These are phyloP conservation scores for Lipomyces sp. DNA, from an alignment of 805 yeast species.

Conservation along the genomic window DNA sequence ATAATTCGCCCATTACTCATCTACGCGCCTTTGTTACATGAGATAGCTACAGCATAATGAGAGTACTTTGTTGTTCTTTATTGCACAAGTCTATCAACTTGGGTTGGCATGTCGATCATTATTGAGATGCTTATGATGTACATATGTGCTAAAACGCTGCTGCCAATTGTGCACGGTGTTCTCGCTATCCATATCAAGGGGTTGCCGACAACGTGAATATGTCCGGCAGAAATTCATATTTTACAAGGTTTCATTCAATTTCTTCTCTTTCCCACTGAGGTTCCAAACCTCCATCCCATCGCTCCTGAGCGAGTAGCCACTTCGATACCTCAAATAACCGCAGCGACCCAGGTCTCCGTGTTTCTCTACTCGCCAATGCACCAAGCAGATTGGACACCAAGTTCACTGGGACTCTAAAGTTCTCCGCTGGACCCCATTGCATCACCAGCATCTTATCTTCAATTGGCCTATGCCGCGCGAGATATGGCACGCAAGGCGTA, in stretches of 20 bases:
- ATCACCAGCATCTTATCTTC: conserved; percentile 17
- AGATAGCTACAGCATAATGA: too few relatives aligned
- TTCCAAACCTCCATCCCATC: conserved; percentile 26
- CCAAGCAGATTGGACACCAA: conserved; percentile 13
- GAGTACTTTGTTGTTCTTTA: too few relatives aligned
- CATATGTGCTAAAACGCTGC: too few relatives aligned
- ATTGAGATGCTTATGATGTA: too few relatives aligned
- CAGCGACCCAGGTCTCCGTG: conserved; percentile 16
- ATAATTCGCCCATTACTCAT: too few relatives aligned
- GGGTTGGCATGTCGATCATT: too few relatives aligned
- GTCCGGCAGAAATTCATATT: too few relatives aligned
- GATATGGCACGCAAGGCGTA: conserved; percentile 21
- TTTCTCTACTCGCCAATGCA: conserved; percentile 1
- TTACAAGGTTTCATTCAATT: background rate
- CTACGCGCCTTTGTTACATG: too few relatives aligned
- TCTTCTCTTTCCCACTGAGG: conserved; percentile 17
- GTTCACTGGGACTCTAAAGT: conserved; percentile 14
- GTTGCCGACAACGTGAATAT: background rate
- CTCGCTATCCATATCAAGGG: background rate
- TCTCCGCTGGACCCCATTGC: conserved; percentile 28
- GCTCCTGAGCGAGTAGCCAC: conserved; percentile 14
- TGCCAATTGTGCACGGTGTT: background rate
- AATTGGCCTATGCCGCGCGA: conserved; percentile 17
- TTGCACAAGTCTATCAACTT: too few relatives aligned
- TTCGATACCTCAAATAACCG: conserved; percentile 13